Base-by-base conservation (phyloP, 2,329 filamentous ascomycete species). In the Cyphellophora attinorum region DNA sequence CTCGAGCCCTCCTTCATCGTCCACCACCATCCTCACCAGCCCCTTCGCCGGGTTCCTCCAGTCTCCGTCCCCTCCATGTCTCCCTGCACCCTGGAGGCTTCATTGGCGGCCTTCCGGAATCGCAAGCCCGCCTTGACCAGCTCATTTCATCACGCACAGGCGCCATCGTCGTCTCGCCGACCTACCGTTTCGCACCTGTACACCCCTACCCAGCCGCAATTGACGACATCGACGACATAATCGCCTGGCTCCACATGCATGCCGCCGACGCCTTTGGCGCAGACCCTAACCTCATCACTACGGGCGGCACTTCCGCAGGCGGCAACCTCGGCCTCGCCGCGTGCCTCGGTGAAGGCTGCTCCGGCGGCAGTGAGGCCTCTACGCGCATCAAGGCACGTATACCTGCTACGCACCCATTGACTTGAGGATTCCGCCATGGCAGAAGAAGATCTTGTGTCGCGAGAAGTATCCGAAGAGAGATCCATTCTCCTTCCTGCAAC, bases 301-400 rank as follows among this genome's bases (percentile, higher is more conserved):
- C 65, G 2, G 57, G 58, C 16, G 67, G 67, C 1, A 57, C 57
- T 18, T 66, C 62, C 1, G 60, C 59, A 0, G 67, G 68, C 5
- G 65, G 54, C 0, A 66, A 62, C 39, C 49, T 70, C 5, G 62
- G 60, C 2, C 37, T 70, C 5, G 53, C 49, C 3, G 43, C 54
- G 25, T 45, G 47, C 12, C 44, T 49, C 37, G 27, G 40, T 14
- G 31, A 49, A 17, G 53, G 55, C 39, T 18, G 46, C 37, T 10
- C 42, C 34, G 17, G 56, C 21, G 8, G 45, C 5, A 39, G 4
- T 13, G 28, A 30, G 5, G 16, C 28, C 28, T 3, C 28, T 16
- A 51, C 60, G n/a, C n/a, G n/a, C n/a, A n/a, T n/a, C 61, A 60
- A 37, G 65, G 55, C 2, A 49, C 53, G 11, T 51, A 65, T 3